Base-by-base conservation (phyloP, 306 rosid genomes). In the Acmispon strigosus region DNA sequence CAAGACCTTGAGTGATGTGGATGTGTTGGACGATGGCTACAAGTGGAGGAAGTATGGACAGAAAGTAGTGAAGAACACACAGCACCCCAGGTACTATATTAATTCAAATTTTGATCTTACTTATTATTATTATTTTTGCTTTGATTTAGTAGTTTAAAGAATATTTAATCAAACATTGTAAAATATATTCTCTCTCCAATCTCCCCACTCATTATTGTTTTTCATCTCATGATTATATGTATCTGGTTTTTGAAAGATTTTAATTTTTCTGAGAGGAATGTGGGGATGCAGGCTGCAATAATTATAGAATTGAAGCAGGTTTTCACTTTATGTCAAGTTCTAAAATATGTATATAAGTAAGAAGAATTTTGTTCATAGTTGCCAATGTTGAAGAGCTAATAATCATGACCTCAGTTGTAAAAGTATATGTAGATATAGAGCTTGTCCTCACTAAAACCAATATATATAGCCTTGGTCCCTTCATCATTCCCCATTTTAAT, bases 1-100 rank as follows among this genome's bases (percentile, higher is more conserved):
- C 92, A 91, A 95, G 85, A 95, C 99, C 14, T 66, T 95, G 90
- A 95, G 96, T 53, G 97, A 95, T 42, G 96, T 95, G 7, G 99
- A 95, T 86, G 99, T 95, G 60, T 82, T 95, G 74, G 99, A 95
- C 64, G 99, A 95, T 82, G 99, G 99, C 39, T 94, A 94, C 90
- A 94, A 94, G 51, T 94, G 99, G 99, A 89, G 99, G 56, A 95
- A 95, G 84, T 95, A 95, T 71, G 99, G 99, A 58, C 99, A 95
- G 84, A 95, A 95, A 85, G 99, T 95, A 14, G 99, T 95, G 0
- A 95, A 95, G 86, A 95, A 95, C 96, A 95, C 99, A 13, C 96
- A 95, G 58, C 97, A 95, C 65, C 99, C 99, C 73, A 91, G 99
- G 99, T 88, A 76, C 7, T n/a, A 58, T n/a, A 14, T 14, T 39